phyloP scores from a whole-genome alignment of 306 rosid species.

The Prunus padus region DNA sequence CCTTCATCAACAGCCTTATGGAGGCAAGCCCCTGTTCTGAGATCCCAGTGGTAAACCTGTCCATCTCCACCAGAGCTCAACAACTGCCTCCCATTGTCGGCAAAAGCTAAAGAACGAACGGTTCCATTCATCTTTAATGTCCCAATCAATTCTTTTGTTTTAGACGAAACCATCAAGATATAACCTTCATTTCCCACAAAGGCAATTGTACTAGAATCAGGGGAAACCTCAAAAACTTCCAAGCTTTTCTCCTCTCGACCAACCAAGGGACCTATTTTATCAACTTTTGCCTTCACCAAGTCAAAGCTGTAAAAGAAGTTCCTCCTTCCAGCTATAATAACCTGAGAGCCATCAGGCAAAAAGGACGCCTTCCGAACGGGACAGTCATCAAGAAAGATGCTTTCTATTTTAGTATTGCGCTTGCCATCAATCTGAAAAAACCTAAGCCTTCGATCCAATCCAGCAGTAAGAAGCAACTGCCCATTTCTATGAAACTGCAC shows the following conservation, averaged over 20 bases:
- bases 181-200: constrained; percentile 91
- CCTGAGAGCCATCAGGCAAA: constrained; percentile 90
- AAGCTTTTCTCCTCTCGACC: constrained; percentile 95
- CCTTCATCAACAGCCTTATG: constrained; percentile 68
- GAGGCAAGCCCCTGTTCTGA: constrained; percentile 74
- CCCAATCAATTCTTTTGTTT: constrained; percentile 76
- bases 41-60: constrained; percentile 91
- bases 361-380: constrained; percentile 78
- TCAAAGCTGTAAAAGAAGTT: constrained; percentile 79
- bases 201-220: constrained; percentile 80
- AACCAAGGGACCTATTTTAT: constrained; percentile 81
- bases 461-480: constrained; percentile 78
- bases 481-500: constrained; percentile 86
- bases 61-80: constrained; percentile 88
- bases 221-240: constrained; percentile 82
- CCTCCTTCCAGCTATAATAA: constrained; percentile 75
- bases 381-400: constrained; percentile 81
- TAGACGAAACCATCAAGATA: constrained; percentile 79
- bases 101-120: constrained; percentile 71
- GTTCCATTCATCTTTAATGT: constrained; percentile 94
- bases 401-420: constrained; percentile 78
- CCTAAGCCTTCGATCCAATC: constrained; percentile 73
- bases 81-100: constrained; percentile 68
- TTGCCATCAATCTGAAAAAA: constrained; percentile 90
- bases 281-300: constrained; percentile 72